Evolutionary conservation across 2,329 filamentous ascomycete species (phyloP), one percentile per base, ranked within the genome.

Genomic region (Exophiala phaeomuriformis): DNA sequence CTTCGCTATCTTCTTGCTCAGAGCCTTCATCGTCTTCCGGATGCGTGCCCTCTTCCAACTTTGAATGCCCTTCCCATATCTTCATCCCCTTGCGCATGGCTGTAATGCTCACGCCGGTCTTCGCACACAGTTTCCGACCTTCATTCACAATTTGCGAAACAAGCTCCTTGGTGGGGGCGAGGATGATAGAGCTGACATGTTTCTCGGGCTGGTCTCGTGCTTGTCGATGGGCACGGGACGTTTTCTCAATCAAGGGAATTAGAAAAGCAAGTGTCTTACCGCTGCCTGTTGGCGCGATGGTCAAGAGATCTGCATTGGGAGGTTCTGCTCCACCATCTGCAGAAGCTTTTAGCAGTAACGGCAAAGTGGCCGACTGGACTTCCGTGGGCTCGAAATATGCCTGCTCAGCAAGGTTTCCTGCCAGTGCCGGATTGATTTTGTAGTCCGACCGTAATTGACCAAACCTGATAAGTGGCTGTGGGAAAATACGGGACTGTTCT

Each of bases 251-350:
- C 2, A 90, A 78, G 0, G 91, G 90, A 40, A 98, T 86, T 64
- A 97, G 71, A 65, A 96, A 98, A 12, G 90, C 89, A 59, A 98
- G 75, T 0, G 93, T 98, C 75, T 98, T 98, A 42, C 93, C 93
- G 68, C 91, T 97, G 28, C 93, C 93, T 0, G 93, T 98, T 1
- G 93, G 93, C 2, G 93, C 93, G 41, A 97, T 83, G 0, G 88
- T 88, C 58, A 98, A 71, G 37, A 98, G 81, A 72, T 98, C 85
- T 66, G 19, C 19, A 19, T 19, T 19, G 19, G 19, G 19, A 2
- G 67, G 8, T 66, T 65, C 19, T 68, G 63, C 41, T 67, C 64
- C n/a, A 65, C 56, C 31, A 82, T 69, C 0, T 79, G 79, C 52
- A 69, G 37, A 31, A 7, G 10, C 8, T 5, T 29, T 19, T 31